phyloP scores from a whole-genome alignment of 2,329 filamentous ascomycete species.

The Arthrobotrys sphaeroides region DNA sequence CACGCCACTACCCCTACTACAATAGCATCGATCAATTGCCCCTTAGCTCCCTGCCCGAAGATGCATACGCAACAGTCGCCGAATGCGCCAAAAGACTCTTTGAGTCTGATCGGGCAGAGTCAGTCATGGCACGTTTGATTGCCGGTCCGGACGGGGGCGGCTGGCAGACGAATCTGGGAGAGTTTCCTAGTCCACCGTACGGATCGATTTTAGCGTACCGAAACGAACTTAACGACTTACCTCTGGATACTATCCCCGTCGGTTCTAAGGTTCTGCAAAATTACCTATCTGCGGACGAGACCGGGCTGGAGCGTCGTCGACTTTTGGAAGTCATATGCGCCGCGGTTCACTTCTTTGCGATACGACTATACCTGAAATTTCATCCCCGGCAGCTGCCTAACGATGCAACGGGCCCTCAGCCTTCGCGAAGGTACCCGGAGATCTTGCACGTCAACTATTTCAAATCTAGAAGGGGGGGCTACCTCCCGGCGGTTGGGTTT shows the following conservation, averaged over 20 bases:
- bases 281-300: background rate
- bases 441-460: background rate
- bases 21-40: background rate
- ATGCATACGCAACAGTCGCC: background rate
- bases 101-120: background rate
- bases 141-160: background rate
- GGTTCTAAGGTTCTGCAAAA: background rate
- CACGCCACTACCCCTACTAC: conserved; percentile 1
- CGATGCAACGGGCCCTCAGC: background rate
- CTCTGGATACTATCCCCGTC: background rate
- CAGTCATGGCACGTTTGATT: background rate
- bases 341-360: background rate
- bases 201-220: background rate
- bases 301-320: background rate
- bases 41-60: background rate
- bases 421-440: background rate
- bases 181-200: background rate
- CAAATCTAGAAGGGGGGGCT: background rate
- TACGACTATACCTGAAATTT: conserved; percentile 1
- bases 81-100: background rate
- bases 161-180: background rate
- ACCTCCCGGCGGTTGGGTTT: background rate
- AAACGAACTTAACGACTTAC: background rate
- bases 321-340: background rate
- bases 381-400: background rate